A percentile compares a stretch with the other conserved stretches of the same genome.
phyloP scores from a whole-genome alignment of 306 rosid genomes.

The Trifolium fragiferum region DNA sequence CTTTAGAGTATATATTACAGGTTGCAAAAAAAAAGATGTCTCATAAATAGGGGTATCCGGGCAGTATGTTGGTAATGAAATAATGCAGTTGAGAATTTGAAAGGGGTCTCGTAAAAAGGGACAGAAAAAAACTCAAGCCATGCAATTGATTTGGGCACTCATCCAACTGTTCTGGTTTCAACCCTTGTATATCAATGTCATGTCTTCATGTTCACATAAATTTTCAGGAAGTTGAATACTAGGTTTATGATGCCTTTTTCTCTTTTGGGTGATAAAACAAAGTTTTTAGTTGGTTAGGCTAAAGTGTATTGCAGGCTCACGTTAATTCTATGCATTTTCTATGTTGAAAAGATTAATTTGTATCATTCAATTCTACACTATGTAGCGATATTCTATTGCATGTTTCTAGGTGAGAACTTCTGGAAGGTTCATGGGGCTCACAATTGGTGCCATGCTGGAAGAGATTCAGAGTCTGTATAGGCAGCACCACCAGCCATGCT shows the following conservation, averaged over 20 bases:
- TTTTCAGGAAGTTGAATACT: slow-evolving; percentile 7
- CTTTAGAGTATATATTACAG: too few relatives aligned
- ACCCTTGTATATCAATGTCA: slow-evolving; percentile 7
- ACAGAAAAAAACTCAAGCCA: background rate
- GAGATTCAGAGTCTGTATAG: slow-evolving; percentile 91
- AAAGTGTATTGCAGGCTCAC: slow-evolving; percentile 45
- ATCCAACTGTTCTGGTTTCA: slow-evolving; percentile 35
- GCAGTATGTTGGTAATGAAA: too few relatives aligned
- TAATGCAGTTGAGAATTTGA: too few relatives aligned
- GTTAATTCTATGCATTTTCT: slow-evolving; percentile 48
- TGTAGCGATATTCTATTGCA: slow-evolving; percentile 49
- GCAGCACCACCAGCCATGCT: slow-evolving; percentile 97
- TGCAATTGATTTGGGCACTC: slow-evolving; percentile 34
- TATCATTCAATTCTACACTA: slow-evolving; percentile 50
- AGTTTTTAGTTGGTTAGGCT: slow-evolving; percentile 40
- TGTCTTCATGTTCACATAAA: slow-evolving; percentile 11
- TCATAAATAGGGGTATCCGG: too few relatives aligned
- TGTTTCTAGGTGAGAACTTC: slow-evolving; percentile 94
- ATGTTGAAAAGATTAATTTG: slow-evolving; percentile 46
- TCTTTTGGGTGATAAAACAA: slow-evolving; percentile 21
- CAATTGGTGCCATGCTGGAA: slow-evolving; percentile 97
- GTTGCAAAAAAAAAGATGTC: too few relatives aligned
- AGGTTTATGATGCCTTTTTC: slow-evolving; percentile 17
- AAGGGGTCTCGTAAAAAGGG: too few relatives aligned
- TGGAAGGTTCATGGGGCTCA: slow-evolving; percentile 93